phyloP scores from a whole-genome alignment of 2,329 filamentous ascomycete genomes.

The Neurospora sp. region DNA sequence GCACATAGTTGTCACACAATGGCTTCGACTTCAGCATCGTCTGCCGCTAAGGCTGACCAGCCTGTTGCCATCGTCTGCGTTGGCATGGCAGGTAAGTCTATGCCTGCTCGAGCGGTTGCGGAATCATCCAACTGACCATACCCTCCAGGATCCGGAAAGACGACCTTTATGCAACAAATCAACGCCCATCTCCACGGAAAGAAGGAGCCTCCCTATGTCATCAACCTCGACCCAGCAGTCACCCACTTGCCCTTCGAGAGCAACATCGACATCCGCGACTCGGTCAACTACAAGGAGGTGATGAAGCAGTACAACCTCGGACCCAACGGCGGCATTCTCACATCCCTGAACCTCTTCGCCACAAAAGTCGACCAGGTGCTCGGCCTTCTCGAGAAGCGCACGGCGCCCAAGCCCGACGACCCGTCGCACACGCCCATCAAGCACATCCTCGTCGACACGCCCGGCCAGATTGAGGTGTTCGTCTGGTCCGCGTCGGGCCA shows the following conservation, averaged over 20 bases:
- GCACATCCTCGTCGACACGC: constrained; percentile 88
- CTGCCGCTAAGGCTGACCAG: constrained; percentile 26
- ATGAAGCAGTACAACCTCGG: constrained; percentile 99
- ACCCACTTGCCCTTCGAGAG: constrained; percentile 86
- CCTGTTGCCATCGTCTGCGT: constrained; percentile 84
- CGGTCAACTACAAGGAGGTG: constrained; percentile 98
- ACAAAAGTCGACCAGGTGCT: constrained; percentile 98
- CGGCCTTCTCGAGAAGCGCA: constrained; percentile 78
- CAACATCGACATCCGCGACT: constrained; percentile 98
- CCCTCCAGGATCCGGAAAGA: constrained; percentile 75
- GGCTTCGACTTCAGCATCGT: constrained; percentile 7
- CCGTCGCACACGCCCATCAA: constrained; percentile 56
- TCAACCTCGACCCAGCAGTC: constrained; percentile 95
- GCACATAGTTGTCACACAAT: background rate
- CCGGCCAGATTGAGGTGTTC: constrained; percentile 96
- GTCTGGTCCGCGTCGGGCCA: constrained; percentile 95
- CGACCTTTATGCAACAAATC: constrained; percentile 99
- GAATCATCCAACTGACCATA: background rate
- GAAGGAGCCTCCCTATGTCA: constrained; percentile 77
- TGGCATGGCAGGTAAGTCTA: constrained; percentile 74
- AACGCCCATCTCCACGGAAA: constrained; percentile 83
- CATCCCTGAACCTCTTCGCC: constrained; percentile 89
- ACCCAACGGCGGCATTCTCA: constrained; percentile 93
- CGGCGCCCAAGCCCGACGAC: constrained; percentile 50
- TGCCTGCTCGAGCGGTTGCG: background rate